A percentile compares a stretch with the other conserved stretches of the same genome.
Conservation (phyloP, 805 yeast genomes). For the Yarrowia sp. region DNA sequence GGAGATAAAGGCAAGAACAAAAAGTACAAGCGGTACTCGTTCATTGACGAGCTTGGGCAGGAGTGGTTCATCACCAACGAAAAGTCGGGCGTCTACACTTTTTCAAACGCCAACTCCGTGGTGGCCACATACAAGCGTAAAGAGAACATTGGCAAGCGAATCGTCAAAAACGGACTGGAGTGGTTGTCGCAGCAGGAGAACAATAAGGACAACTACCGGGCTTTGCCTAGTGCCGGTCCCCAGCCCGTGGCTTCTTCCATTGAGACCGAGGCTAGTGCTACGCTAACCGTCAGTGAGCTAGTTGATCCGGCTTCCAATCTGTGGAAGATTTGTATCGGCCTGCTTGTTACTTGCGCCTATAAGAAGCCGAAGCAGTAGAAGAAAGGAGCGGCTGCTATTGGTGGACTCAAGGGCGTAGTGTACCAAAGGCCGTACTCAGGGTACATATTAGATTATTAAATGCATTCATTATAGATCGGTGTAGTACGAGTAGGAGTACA, state of each 20-base stretch:
- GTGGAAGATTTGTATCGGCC: constrained; percentile 27
- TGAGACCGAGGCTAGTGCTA: constrained; percentile 33
- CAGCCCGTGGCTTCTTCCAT: constrained; percentile 36
- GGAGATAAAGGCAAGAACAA: constrained; percentile 35
- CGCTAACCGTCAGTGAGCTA: constrained; percentile 19
- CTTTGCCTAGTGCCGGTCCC: constrained; percentile 16
- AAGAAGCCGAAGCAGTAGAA: constrained; percentile 24
- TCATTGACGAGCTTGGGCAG: constrained; percentile 35
- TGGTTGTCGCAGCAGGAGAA: constrained; percentile 35
- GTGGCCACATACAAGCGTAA: constrained; percentile 25
- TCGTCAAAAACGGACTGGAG: constrained; percentile 36
- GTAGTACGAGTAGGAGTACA: too few relatives aligned
- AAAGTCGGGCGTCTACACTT: constrained; percentile 23
- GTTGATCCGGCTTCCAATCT: constrained; percentile 11
- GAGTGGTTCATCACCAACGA: constrained; percentile 34
- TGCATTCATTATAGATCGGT: constrained; percentile 10
- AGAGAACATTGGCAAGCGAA: constrained; percentile 34
- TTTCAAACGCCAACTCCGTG: constrained; percentile 29
- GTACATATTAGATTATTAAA: constrained; percentile 8
- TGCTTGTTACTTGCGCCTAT: constrained; percentile 25
- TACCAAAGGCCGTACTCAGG: too few relatives aligned
- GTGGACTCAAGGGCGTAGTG: too few relatives aligned
- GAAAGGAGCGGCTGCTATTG: too few relatives aligned
- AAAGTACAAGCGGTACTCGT: constrained; percentile 25
- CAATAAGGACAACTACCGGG: constrained; percentile 20